Conservation (phyloP, 192 early-diverging fungal genomes). For the Neocallimastix lanati region DNA sequence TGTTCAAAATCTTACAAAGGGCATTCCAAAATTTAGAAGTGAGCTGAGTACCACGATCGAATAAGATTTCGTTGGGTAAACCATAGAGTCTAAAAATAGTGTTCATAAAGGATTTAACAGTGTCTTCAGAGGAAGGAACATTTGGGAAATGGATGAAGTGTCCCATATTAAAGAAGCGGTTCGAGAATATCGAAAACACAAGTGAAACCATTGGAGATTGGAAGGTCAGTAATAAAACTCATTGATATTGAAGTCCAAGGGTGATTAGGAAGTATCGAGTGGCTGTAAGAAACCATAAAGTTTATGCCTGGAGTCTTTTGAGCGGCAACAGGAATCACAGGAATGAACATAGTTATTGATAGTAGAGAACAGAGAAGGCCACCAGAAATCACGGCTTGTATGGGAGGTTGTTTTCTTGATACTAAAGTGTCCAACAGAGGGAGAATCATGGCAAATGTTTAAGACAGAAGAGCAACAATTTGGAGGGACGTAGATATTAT, state of each 20-base stretch:
- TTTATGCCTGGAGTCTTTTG: slow-evolving; percentile 10
- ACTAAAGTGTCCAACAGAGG: slow-evolving; percentile 13
- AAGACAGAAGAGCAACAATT: too few species aligned
- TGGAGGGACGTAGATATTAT: too few species aligned
- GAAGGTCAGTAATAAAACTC: slow-evolving; percentile 22
- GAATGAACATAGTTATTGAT: slow-evolving; percentile 11
- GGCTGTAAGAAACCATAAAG: slow-evolving; percentile 16
- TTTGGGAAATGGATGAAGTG: background rate
- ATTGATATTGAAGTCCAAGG: slow-evolving; percentile 24
- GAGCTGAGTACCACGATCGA: too few species aligned
- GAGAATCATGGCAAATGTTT: slow-evolving; percentile 6
- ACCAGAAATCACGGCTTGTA: slow-evolving; percentile 7
- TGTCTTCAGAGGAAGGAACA: background rate
- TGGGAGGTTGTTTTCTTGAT: slow-evolving; percentile 12
- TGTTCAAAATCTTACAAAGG: too few species aligned
- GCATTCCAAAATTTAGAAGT: too few species aligned
- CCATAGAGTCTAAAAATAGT: too few species aligned
- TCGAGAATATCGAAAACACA: slow-evolving; percentile 20
- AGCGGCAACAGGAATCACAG: slow-evolving; percentile 12
- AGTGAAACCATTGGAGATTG: background rate
- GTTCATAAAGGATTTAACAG: too few species aligned
- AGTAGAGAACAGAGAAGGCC: slow-evolving; percentile 10
- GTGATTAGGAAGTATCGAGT: slow-evolving; percentile 6
- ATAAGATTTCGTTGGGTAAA: too few species aligned
- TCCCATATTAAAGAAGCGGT: slow-evolving; percentile 12